These are phyloP conservation scores for Eustoma russellianum DNA, from an alignment of 257 asterid species.

Conservation along the genomic window DNA sequence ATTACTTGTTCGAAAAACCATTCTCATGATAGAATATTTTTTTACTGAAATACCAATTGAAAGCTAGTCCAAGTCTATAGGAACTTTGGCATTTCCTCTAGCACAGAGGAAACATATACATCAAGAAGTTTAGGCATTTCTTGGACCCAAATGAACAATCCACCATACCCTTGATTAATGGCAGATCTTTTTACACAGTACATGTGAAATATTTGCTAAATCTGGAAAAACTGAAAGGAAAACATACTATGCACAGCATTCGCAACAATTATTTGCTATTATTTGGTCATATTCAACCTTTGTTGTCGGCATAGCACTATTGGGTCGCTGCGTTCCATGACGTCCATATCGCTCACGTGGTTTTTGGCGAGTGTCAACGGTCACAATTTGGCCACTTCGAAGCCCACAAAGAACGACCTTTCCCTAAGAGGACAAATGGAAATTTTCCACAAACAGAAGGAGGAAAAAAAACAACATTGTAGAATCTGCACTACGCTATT, in stretches of 20 bases:
- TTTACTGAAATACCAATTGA: not conserved
- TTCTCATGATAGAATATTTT: not conserved
- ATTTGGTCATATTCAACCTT: slow-evolving; percentile 13
- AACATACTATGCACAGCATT: slow-evolving; percentile 11
- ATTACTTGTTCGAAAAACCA: not conserved
- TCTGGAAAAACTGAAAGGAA: slow-evolving; percentile 1
- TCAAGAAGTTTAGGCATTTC: not conserved
- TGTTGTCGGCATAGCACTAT: slow-evolving; percentile 6
- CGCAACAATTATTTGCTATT: slow-evolving; percentile 2
- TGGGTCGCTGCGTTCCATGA: slow-evolving; percentile 8
- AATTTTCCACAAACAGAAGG: not conserved
- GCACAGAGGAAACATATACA: not conserved
- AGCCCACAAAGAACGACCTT: slow-evolving; percentile 60
- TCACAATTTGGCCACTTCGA: slow-evolving; percentile 73
- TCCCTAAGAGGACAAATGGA: slow-evolving; percentile 40
- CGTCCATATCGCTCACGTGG: slow-evolving; percentile 31
- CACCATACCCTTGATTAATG: not conserved
- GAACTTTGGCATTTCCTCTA: not conserved
- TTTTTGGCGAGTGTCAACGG: slow-evolving; percentile 72
- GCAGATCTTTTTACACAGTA: not conserved
- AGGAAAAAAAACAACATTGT: not conserved
- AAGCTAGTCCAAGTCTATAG: not conserved
- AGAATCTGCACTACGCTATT: no score
- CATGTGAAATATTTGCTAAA: not conserved
- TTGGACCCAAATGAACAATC: no score